A percentile compares a stretch with the other conserved stretches of the same genome.
Evolutionary conservation across 208 protist species (phyloP).

Genomic region (Leishmania guyanensis): DNA sequence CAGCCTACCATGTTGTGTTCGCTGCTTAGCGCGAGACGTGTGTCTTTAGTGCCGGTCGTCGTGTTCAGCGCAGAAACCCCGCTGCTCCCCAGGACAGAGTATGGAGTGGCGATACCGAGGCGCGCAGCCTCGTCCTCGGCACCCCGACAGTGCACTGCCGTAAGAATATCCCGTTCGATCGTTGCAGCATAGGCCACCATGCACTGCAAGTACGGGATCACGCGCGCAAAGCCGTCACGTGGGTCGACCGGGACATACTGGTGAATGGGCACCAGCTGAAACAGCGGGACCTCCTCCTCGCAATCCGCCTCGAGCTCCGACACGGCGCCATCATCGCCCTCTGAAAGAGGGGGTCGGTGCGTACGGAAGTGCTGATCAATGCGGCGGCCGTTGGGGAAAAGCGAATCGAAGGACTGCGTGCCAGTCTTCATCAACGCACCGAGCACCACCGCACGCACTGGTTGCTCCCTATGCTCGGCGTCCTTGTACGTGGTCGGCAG

Average conservation of each 20-base stretch:
- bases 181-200: conserved; percentile 28
- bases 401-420: conserved; percentile 35
- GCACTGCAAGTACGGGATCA: conserved; percentile 66
- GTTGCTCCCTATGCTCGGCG: conserved; percentile 23
- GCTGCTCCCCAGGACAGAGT: neutral
- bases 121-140: neutral
- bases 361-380: conserved; percentile 41
- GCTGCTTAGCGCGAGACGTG: conserved; percentile 27
- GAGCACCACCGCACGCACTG: conserved; percentile 56
- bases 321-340: neutral
- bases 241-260: conserved; percentile 58
- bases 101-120: neutral
- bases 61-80: neutral
- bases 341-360: conserved; percentile 14
- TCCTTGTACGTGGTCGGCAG: conserved; percentile 28
- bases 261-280: conserved; percentile 61
- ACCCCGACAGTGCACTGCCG: conserved; percentile 3
- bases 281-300: conserved; percentile 44
- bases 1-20: conserved; percentile 48
- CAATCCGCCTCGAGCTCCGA: conserved; percentile 21
- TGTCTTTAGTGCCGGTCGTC: conserved; percentile 1
- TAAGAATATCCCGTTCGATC: conserved; percentile 20
- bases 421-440: conserved; percentile 56
- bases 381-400: conserved; percentile 46
- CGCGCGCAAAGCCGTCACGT: conserved; percentile 31